Evolutionary conservation across 2,329 filamentous ascomycete genomes (phyloP), one percentile per base, ranked within the genome.

Genomic region (Cladosporium sp.): DNA sequence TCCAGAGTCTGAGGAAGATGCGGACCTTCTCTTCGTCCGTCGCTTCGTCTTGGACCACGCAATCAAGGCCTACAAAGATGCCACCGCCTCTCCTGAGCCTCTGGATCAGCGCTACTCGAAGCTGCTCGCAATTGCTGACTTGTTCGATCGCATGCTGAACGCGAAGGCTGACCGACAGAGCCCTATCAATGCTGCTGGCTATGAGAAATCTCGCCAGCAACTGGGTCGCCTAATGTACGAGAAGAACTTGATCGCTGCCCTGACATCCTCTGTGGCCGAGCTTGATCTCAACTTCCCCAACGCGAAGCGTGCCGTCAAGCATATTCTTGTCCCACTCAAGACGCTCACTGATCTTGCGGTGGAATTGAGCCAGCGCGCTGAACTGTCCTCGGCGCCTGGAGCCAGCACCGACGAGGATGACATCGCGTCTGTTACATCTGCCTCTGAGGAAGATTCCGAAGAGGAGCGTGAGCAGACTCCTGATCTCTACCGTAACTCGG

Each of bases 161-260:
- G 91, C 92, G 53, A 91, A 90, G 76, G 87, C 92, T 16, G 78
- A 90, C 86, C 57, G 69, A 3, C 66, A 68, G 50, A 68, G 65
- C 40, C 64, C 64, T 12, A 57, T 66, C 21, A 61, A 66, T 31
- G 64, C 59, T 31, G 49, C 57, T 16, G 59, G 61, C 12, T 69
- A 64, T 52, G 64, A 66, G 21, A 58, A 55, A 33, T 93, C 93
- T 8, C 90, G 93, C 69, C 89, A 90, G 72, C 93, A 97, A 74
- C 86, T 99, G 71, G 90, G 92, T 37, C 92, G 93, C 70, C 88
- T 97, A 67, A 99, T 99, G 95, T 98, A 96, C 73, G 95, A 99
- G 80, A 99, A 98, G 81, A 93, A 96, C 65, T 97, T 95, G 76
- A 89, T 98, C 67, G 87, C 91, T 28, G 91, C 94, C 57, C 81